phyloP scores from a whole-genome alignment of 495 filamentous ascomycete genomes.

The Penicillium taxi region DNA sequence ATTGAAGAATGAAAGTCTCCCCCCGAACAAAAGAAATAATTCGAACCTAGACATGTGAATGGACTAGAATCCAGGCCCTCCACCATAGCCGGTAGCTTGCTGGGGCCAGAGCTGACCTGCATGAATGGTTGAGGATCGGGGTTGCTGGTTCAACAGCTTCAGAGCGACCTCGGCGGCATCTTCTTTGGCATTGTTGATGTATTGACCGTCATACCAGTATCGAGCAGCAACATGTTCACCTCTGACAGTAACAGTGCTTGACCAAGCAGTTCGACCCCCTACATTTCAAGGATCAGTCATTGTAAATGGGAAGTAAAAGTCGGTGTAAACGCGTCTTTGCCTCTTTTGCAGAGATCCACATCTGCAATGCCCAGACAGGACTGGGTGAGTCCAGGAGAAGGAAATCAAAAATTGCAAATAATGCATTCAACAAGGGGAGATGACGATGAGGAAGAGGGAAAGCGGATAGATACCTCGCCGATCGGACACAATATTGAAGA shows the following conservation, averaged over 20 bases:
- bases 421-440: constrained; percentile 4
- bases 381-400: constrained; percentile 4
- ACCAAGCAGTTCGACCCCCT: constrained; percentile 93
- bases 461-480: constrained; percentile 55
- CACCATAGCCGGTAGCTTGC: constrained; percentile 12
- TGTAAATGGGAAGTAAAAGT: constrained; percentile 30
- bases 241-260: constrained; percentile 56
- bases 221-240: constrained; percentile 54
- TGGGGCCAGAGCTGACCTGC: constrained; percentile 21
- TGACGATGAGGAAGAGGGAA: constrained; percentile 4
- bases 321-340: constrained; percentile 28
- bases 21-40: constrained; percentile 20
- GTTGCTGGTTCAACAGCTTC: constrained; percentile 26
- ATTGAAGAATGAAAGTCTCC: constrained; percentile 20
- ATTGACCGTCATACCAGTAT: constrained; percentile 87
- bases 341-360: constrained; percentile 23
- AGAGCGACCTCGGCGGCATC: constrained; percentile 78
- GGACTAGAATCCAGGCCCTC: constrained; percentile 14
- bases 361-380: constrained; percentile 20
- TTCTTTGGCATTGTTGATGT: constrained; percentile 79
- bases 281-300: constrained; percentile 20
- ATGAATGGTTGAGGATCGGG: constrained; percentile 18
- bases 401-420: too few relatives aligned
- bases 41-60: not conserved
- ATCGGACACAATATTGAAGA: constrained; percentile 68